These are phyloP conservation scores for Dactylellina sp. DNA, from an alignment of 2,329 filamentous ascomycete genomes.

Conservation along the genomic window DNA sequence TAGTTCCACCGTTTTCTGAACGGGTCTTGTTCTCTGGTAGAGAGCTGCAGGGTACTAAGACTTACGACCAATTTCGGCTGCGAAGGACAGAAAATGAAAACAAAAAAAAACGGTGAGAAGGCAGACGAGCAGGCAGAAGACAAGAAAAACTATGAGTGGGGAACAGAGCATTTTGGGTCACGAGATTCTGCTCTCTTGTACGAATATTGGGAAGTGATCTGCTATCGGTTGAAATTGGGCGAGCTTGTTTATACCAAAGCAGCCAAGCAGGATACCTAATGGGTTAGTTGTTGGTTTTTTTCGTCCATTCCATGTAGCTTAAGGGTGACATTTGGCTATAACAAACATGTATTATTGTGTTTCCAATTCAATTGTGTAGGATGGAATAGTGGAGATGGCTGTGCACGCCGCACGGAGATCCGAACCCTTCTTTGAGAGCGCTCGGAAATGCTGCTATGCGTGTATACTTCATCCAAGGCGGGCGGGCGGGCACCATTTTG, in stretches of 20 bases:
- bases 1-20: constrained; percentile 33
- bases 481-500: constrained; percentile 28
- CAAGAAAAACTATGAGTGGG: background rate
- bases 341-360: background rate
- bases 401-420: too few species aligned
- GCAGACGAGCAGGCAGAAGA: constrained; percentile 26
- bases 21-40: constrained; percentile 32
- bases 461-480: too few species aligned
- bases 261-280: too few species aligned
- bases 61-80: constrained; percentile 32
- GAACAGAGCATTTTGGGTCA: constrained; percentile 9
- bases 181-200: constrained; percentile 34
- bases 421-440: too few species aligned
- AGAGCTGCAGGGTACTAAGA: constrained; percentile 55
- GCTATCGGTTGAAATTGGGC: constrained; percentile 27
- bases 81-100: too few species aligned
- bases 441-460: too few species aligned
- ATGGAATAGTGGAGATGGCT: background rate
- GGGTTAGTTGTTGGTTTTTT: too few species aligned
- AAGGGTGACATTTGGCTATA: constrained; percentile 6
- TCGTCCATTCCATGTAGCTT: too few species aligned
- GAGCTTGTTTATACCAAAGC: background rate
- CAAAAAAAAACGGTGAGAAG: constrained; percentile 13
- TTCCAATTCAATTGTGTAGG: background rate
- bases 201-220: constrained; percentile 53